Conservation (phyloP, 768 basidiomycete species). For the Astraeus odoratus region DNA sequence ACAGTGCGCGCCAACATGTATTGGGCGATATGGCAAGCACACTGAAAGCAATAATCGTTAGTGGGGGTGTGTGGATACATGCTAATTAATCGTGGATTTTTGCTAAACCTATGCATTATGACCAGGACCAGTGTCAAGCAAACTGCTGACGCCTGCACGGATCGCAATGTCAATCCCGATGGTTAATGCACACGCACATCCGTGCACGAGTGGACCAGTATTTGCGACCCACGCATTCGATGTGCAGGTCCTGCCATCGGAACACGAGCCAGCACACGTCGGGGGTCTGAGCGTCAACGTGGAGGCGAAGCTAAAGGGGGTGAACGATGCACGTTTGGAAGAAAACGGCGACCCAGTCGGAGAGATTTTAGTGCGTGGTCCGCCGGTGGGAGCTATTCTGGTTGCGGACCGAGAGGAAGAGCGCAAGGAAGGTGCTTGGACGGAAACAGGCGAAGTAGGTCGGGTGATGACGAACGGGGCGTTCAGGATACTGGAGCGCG, state of each 20-base stretch:
- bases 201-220: slow-evolving; percentile 65
- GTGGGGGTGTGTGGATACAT: slow-evolving; percentile 49
- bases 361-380: slow-evolving; percentile 58
- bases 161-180: slow-evolving; percentile 74
- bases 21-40: slow-evolving; percentile 56
- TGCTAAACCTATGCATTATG: not conserved
- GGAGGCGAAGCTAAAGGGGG: slow-evolving; percentile 70
- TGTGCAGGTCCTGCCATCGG: slow-evolving; percentile 61
- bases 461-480: slow-evolving; percentile 62
- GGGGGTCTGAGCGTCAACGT: slow-evolving; percentile 85
- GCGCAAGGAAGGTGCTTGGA: slow-evolving; percentile 38
- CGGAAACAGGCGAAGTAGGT: slow-evolving; percentile 35
- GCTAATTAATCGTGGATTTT: not conserved
- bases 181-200: slow-evolving; percentile 56
- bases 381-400: slow-evolving; percentile 54
- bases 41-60: slow-evolving; percentile 62
- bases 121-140: slow-evolving; percentile 44
- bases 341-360: slow-evolving; percentile 62
- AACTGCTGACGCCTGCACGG: slow-evolving; percentile 53
- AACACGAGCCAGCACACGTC: slow-evolving; percentile 37
- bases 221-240: slow-evolving; percentile 82
- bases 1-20: slow-evolving; percentile 51
- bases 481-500: slow-evolving; percentile 34
- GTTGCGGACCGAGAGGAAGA: slow-evolving; percentile 27
- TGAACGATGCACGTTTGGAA: slow-evolving; percentile 62